These are phyloP conservation scores for Fonsecaea pugnacius DNA, from an alignment of 2,329 filamentous ascomycete genomes.

Conservation along the genomic window DNA sequence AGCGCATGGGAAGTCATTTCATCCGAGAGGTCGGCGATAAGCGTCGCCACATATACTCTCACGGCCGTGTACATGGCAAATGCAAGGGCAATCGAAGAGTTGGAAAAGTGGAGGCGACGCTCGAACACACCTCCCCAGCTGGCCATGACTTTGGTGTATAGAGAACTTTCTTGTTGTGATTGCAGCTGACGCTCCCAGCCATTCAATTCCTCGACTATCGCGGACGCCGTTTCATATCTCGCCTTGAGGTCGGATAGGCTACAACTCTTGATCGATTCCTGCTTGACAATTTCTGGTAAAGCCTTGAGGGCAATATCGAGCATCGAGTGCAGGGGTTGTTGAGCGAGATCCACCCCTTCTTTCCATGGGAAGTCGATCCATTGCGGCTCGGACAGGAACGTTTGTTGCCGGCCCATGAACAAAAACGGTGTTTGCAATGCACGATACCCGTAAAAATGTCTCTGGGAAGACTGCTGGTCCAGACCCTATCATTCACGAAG, in stretches of 20 bases:
- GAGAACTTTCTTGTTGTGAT: conserved; percentile 13
- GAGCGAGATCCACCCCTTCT: conserved; percentile 19
- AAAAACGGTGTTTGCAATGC: conserved; percentile 30
- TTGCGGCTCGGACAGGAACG: conserved; percentile 26
- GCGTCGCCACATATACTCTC: conserved; percentile 26
- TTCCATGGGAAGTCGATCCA: conserved; percentile 29
- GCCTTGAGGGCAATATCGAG: conserved; percentile 27
- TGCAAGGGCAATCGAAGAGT: conserved; percentile 16
- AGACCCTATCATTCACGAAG: conserved; percentile 4
- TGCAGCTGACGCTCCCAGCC: conserved; percentile 24
- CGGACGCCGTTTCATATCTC: conserved; percentile 17
- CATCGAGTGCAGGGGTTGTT: conserved; percentile 28
- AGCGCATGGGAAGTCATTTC: conserved; percentile 18
- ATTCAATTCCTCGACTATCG: conserved; percentile 21
- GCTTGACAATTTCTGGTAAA: conserved; percentile 30
- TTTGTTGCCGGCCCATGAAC: conserved; percentile 28
- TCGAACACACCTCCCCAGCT: conserved; percentile 24
- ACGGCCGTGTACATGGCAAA: conserved; percentile 32
- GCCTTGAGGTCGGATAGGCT: conserved; percentile 16
- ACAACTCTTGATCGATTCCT: conserved; percentile 24
- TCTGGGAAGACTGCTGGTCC: conserved; percentile 10
- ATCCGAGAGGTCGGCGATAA: conserved; percentile 22
- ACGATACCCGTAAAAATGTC: conserved; percentile 31
- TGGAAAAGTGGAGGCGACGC: conserved; percentile 23
- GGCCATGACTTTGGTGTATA: conserved; percentile 24